A percentile compares a stretch with the other conserved stretches of the same genome.
These are phyloP conservation scores for Vitellaria paradoxa DNA, from an alignment of 179 eudicot species.

Conservation along the genomic window DNA sequence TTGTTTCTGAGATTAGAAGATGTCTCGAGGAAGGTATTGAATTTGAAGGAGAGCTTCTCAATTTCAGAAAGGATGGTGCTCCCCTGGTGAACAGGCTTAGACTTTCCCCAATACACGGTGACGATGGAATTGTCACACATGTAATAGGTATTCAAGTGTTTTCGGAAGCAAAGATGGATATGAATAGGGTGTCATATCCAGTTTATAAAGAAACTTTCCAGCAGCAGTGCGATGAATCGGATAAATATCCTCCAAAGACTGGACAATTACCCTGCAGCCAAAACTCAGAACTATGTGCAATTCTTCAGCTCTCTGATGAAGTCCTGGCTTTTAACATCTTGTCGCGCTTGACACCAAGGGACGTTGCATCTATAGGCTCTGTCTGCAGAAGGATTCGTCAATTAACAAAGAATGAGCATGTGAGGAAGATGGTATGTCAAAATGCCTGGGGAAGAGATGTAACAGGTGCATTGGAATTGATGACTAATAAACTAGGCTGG, in stretches of 20 bases:
- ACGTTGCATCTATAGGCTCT: constrained; percentile 83
- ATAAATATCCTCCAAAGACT: constrained; percentile 29
- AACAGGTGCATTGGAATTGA: constrained; percentile 59
- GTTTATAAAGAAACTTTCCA: constrained; percentile 59
- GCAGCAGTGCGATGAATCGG: constrained; percentile 29
- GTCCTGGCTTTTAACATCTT: constrained; percentile 77
- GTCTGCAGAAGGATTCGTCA: constrained; percentile 64
- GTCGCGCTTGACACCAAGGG: constrained; percentile 83
- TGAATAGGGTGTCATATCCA: constrained; percentile 68
- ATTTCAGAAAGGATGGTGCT: constrained; percentile 85
- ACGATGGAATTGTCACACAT: constrained; percentile 75
- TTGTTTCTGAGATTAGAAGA: constrained; percentile 74
- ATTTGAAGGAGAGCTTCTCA: constrained; percentile 88
- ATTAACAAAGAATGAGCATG: constrained; percentile 70
- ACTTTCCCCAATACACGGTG: constrained; percentile 66
- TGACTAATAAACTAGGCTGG: constrained; percentile 79
- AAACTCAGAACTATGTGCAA: constrained; percentile 45
- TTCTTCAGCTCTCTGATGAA: constrained; percentile 86
- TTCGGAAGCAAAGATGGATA: constrained; percentile 65
- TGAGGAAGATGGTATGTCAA: constrained; percentile 88
- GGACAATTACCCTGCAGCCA: constrained; percentile 22
- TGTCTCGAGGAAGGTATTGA: constrained; percentile 77
- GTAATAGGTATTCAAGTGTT: constrained; percentile 76
- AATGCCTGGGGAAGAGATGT: constrained; percentile 90
- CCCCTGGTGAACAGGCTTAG: constrained; percentile 71